A percentile compares a stretch with the other conserved stretches of the same genome.
phyloP scores from a whole-genome alignment of 2,329 filamentous ascomycete genomes.

The Metarhizium rileyi region DNA sequence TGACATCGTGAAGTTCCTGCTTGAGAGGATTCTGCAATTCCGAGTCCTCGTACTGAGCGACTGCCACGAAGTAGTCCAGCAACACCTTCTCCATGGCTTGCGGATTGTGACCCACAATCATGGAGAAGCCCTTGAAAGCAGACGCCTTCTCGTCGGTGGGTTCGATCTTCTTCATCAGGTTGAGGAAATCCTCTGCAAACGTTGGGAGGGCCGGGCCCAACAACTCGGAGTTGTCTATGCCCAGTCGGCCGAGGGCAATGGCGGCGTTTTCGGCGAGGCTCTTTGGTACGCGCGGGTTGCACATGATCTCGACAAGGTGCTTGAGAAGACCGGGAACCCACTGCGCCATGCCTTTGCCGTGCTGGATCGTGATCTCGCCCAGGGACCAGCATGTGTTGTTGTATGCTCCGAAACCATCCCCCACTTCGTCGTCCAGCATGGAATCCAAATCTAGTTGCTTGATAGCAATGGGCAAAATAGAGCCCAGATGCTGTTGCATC shows the following conservation, averaged over 20 bases:
- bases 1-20: slow-evolving; percentile 58
- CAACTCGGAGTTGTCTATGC: slow-evolving; percentile 64
- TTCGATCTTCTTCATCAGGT: slow-evolving; percentile 72
- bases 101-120: slow-evolving; percentile 76
- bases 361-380: slow-evolving; percentile 81
- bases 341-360: slow-evolving; percentile 63
- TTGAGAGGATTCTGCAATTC: slow-evolving; percentile 50
- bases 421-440: slow-evolving; percentile 68
- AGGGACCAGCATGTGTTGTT: slow-evolving; percentile 98
- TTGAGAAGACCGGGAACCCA: slow-evolving; percentile 71
- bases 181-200: slow-evolving; percentile 76
- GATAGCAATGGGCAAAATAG: slow-evolving; percentile 71
- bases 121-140: slow-evolving; percentile 82
- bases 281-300: slow-evolving; percentile 73
- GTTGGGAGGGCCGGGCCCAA: slow-evolving; percentile 70
- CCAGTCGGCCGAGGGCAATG: slow-evolving; percentile 81
- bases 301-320: slow-evolving; percentile 71
- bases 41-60: slow-evolving; percentile 66
- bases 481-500: slow-evolving; percentile 62
- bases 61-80: slow-evolving; percentile 70
- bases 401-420: slow-evolving; percentile 80
- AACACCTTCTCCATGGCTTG: slow-evolving; percentile 84
- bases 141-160: slow-evolving; percentile 91
- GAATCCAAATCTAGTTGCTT: slow-evolving; percentile 76
- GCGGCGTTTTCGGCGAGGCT: slow-evolving; percentile 90